These are phyloP conservation scores for Daldinia bambusicola DNA, from an alignment of 495 filamentous ascomycete genomes.

Conservation along the genomic window DNA sequence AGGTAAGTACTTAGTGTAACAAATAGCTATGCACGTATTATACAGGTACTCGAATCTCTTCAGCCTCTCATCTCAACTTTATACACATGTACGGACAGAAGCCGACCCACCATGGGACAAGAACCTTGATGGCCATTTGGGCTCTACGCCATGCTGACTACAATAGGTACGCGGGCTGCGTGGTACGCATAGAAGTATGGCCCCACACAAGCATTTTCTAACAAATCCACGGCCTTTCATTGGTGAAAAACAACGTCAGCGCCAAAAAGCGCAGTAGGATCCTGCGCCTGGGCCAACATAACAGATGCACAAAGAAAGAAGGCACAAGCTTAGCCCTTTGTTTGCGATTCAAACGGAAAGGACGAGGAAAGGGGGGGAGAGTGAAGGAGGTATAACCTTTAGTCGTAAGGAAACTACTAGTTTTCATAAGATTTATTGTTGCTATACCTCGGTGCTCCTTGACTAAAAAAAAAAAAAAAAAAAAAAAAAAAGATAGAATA, in stretches of 20 bases:
- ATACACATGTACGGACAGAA: background rate
- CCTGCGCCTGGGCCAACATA: constrained; percentile 2
- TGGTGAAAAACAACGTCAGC: constrained; percentile 34
- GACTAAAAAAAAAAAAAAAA: constrained; percentile 1
- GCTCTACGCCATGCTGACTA: constrained; percentile 9
- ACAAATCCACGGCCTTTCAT: constrained; percentile 36
- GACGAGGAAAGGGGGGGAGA: constrained; percentile 1
- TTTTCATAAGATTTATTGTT: background rate
- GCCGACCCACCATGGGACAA: background rate
- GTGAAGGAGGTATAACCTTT: constrained; percentile 12
- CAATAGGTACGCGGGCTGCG: background rate
- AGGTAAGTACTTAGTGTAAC: too few relatives aligned
- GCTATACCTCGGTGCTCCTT: background rate
- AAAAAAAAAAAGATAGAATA: constrained; percentile 12
- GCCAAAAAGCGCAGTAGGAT: constrained; percentile 2
- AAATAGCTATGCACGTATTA: background rate
- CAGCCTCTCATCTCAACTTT: background rate
- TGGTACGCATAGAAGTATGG: constrained; percentile 1
- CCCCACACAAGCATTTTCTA: constrained; percentile 31
- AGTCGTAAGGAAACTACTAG: background rate
- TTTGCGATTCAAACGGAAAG: constrained; percentile 15
- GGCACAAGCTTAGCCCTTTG: constrained; percentile 5
- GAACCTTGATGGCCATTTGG: constrained; percentile 42
- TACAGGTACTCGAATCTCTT: background rate
- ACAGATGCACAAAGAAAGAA: constrained; percentile 14